Evolutionary conservation across 805 yeast genomes (phyloP).

Genomic region (Zygosaccharomyces lentus): DNA sequence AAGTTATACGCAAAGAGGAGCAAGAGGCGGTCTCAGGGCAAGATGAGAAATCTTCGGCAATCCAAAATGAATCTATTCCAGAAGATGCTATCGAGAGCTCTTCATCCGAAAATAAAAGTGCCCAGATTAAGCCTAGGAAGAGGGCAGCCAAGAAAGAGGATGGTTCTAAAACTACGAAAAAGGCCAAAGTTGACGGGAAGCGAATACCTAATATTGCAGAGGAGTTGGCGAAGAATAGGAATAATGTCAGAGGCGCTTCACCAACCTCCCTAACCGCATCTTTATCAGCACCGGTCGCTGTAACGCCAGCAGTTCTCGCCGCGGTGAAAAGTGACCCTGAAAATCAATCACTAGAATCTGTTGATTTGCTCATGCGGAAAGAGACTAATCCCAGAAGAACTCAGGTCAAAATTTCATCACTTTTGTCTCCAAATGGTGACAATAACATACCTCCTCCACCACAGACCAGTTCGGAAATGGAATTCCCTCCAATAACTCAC

Average conservation of each 20-base stretch:
- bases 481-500: neutral
- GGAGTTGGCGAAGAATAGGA: slow-evolving; percentile 34
- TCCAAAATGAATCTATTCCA: neutral
- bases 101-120: neutral
- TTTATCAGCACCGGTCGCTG: slow-evolving; percentile 14
- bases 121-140: slow-evolving; percentile 7
- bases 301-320: slow-evolving; percentile 2
- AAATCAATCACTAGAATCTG: slow-evolving; percentile 2
- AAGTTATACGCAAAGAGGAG: neutral
- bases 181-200: slow-evolving; percentile 11
- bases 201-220: slow-evolving; percentile 31
- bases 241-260: slow-evolving; percentile 17
- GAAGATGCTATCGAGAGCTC: neutral
- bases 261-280: slow-evolving; percentile 14
- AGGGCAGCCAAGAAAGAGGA: slow-evolving; percentile 11
- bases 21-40: neutral
- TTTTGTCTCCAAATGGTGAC: slow-evolving; percentile 15
- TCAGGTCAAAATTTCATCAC: slow-evolving; percentile 21
- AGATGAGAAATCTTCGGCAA: neutral
- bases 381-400: slow-evolving; percentile 7
- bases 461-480: slow-evolving; percentile 2
- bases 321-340: slow-evolving; percentile 12
- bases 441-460: neutral
- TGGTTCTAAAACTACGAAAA: slow-evolving; percentile 2
- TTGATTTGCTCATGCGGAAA: neutral